Base-by-base conservation (phyloP, 2,329 filamentous ascomycete genomes). In the Fusarium sp. region DNA sequence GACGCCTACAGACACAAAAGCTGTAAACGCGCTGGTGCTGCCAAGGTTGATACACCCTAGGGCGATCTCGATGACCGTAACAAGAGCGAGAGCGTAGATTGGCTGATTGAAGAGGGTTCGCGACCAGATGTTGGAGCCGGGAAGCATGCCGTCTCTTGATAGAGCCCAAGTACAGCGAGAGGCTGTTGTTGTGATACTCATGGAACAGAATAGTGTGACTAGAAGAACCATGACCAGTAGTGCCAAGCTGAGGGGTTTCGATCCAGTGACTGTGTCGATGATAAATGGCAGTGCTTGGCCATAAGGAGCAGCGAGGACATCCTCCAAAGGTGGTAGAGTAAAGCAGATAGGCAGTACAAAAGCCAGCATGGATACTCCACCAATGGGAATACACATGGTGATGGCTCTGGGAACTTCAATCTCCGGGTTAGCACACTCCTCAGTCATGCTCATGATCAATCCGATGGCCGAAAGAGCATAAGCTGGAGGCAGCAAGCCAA, bases 11-110 rank as follows among this genome's bases (percentile, higher is more conserved):
- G 55, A 58, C 1, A 58, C 55, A 9, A 58, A 58, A 1, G 55
- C 55, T 4, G 55, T 58, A 5, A 58, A 58, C 9, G 55, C 55
- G 25, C 55, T 58, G 13, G 55, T 44, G 3, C 55, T 52, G 15
- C 55, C 55, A 1, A 58, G 55, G 1, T 58, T 58, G 4, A 52
- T 15, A 4, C 55, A 58, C 1, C 46, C 55, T 3, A 58, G 2
- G 4, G 18, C 10, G 2, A 52, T 25, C 10, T 58, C 55, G 8
- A 58, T 34, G 20, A 34, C 13, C 1, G 55, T 52, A 0, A 58
- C 43, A 0, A 58, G 18, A 10, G 22, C 49, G 3, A 59, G 9
- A 7, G 41, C 49, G 9, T 59, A 30, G 8, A 46, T 13, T 0
- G 57, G 57, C 5, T 46, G n/a, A 7, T 55, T 59, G 24, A 20